phyloP scores from a whole-genome alignment of 1,284 basidiomycete genomes.

The Chalciporus sp. region DNA sequence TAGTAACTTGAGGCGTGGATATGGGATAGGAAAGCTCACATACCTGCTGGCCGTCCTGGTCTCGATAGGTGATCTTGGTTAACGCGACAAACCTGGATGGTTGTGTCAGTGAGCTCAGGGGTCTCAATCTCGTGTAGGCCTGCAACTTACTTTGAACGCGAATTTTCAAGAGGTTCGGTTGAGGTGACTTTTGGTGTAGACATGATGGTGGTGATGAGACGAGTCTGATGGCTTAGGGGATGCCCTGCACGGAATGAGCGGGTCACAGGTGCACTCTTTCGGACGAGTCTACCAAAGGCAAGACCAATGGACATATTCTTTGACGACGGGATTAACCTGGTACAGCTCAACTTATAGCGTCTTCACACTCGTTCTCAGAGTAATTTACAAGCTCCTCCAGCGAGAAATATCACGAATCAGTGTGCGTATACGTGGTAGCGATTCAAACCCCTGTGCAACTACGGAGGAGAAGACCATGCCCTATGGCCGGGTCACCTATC shows the following conservation, averaged over 20 bases:
- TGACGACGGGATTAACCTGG: background rate
- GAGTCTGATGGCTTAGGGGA: background rate
- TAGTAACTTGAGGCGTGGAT: background rate
- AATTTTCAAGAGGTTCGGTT: conserved; percentile 49
- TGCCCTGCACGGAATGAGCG: background rate
- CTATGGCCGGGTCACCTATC: background rate
- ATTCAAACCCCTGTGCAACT: background rate
- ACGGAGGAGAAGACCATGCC: too few relatives aligned
- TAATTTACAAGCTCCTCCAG: background rate
- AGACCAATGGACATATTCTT: background rate
- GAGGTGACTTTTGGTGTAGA: conserved; percentile 41
- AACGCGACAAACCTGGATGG: conserved; percentile 68
- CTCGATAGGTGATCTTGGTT: conserved; percentile 73
- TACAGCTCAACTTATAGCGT: too few relatives aligned
- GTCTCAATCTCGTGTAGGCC: background rate
- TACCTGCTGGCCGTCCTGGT: conserved; percentile 75
- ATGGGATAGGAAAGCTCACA: conserved; percentile 8
- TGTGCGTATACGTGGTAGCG: too few relatives aligned
- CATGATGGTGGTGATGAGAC: conserved; percentile 14
- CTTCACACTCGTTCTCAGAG: background rate
- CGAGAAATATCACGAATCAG: too few relatives aligned
- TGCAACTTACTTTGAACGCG: conserved; percentile 59
- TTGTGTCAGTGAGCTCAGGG: conserved; percentile 1
- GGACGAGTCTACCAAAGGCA: conserved; percentile 7
- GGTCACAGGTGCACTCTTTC: background rate